Evolutionary conservation across 225 moss, liverwort and hornwort genomes (phyloP).

Genomic region (Anthoceros angustus): DNA sequence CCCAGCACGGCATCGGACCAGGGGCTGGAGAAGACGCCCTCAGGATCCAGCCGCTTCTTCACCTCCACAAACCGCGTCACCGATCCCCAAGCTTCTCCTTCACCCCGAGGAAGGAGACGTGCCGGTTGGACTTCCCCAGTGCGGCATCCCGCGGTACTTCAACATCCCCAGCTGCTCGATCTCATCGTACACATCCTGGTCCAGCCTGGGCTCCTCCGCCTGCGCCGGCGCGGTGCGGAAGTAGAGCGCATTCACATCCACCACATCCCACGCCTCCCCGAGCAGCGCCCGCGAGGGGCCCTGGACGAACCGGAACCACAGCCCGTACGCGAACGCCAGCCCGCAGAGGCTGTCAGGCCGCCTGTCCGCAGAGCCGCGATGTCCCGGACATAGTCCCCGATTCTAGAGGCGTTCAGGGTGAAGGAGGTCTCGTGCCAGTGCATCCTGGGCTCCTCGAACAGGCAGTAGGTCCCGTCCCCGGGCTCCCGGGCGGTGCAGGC

Average conservation of each 20-base stretch:
- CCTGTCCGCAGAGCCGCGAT: not conserved
- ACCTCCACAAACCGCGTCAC: conserved; percentile 14
- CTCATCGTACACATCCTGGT: conserved; percentile 32
- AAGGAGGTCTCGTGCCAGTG: not conserved
- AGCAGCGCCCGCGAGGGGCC: not conserved
- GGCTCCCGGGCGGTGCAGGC: not conserved
- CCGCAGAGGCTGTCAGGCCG: not conserved
- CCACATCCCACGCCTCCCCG: not conserved
- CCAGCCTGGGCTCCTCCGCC: conserved; percentile 38
- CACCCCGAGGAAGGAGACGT: conserved; percentile 9
- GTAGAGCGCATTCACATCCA: conserved; percentile 16
- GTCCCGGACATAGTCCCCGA: not conserved
- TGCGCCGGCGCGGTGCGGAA: conserved; percentile 53
- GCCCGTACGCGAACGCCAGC: not conserved
- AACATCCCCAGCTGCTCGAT: conserved; percentile 24
- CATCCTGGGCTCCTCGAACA: not conserved
- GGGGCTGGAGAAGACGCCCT: conserved; percentile 22
- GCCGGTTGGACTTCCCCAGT: conserved; percentile 28
- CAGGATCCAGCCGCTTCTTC: conserved; percentile 21
- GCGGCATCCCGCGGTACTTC: conserved; percentile 20
- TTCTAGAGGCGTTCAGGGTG: not conserved
- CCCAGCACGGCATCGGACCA: conserved; percentile 35
- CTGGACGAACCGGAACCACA: not conserved
- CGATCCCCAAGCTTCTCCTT: conserved; percentile 6
- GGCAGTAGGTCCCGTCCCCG: not conserved